A percentile compares a stretch with the other conserved stretches of the same genome.
Evolutionary conservation across 805 yeast species (phyloP).

Genomic region (Wickerhamomyces kurtzmanii): DNA sequence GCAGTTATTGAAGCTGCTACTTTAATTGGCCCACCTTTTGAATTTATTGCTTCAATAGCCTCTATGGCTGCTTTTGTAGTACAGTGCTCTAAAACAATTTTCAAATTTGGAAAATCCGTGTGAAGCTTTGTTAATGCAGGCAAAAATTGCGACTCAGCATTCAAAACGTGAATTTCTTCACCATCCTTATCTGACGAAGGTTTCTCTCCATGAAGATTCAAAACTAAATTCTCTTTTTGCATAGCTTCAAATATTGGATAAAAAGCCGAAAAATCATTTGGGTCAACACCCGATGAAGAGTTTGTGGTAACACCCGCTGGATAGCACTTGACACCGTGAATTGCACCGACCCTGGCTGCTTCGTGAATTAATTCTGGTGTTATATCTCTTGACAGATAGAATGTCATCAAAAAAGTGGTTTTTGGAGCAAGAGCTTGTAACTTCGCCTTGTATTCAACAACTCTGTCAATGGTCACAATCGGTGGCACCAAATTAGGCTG

Average conservation of each 20-base stretch:
- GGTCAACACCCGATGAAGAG: slow-evolving; percentile 85
- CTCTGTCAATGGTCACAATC: slow-evolving; percentile 65
- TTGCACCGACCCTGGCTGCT: slow-evolving; percentile 61
- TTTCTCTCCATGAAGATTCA: slow-evolving; percentile 93
- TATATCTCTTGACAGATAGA: slow-evolving; percentile 67
- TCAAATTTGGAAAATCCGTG: slow-evolving; percentile 72
- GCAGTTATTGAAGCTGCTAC: slow-evolving; percentile 96
- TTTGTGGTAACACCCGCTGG: slow-evolving; percentile 99
- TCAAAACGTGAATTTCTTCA: slow-evolving; percentile 76
- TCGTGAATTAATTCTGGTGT: slow-evolving; percentile 79
- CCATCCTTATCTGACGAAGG: slow-evolving; percentile 51
- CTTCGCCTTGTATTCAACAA: slow-evolving; percentile 53
- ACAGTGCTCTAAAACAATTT: slow-evolving; percentile 89
- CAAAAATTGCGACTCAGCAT: slow-evolving; percentile 87
- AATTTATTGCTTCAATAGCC: slow-evolving; percentile 59
- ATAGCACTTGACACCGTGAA: slow-evolving; percentile 89
- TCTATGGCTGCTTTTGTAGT: slow-evolving; percentile 86
- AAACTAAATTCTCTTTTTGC: slow-evolving; percentile 67
- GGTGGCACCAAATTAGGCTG: slow-evolving; percentile 97
- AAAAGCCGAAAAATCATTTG: slow-evolving; percentile 80
- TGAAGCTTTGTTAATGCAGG: slow-evolving; percentile 83
- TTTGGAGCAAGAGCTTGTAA: slow-evolving; percentile 62
- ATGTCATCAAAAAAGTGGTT: slow-evolving; percentile 86
- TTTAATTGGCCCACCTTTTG: slow-evolving; percentile 27
- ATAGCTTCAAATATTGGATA: slow-evolving; percentile 86